phyloP scores from a whole-genome alignment of 352 stramenopile genomes.

The Pythium biforme region DNA sequence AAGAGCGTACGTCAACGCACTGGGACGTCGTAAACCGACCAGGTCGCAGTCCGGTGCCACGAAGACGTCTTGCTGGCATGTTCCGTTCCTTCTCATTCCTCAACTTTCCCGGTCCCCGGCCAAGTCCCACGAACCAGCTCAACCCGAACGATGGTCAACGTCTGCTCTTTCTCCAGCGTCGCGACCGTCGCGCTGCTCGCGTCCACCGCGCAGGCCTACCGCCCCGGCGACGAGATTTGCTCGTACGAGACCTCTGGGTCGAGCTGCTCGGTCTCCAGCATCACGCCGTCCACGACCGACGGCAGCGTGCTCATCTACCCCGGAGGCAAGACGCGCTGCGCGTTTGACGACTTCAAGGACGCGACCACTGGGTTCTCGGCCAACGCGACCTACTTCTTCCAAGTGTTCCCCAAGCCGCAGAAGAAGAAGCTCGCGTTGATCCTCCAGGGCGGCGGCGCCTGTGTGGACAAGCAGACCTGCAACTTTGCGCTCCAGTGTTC shows the following conservation, averaged over 20 bases:
- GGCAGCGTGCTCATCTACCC: slow-evolving; percentile 47
- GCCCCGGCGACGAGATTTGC: slow-evolving; percentile 23
- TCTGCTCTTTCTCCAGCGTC: not conserved
- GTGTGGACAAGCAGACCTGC: slow-evolving; percentile 53
- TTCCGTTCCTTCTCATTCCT: not conserved
- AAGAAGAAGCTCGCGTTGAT: slow-evolving; percentile 55
- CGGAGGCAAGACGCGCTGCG: slow-evolving; percentile 43
- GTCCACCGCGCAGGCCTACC: not conserved
- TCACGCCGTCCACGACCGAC: slow-evolving; percentile 29
- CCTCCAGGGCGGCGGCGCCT: slow-evolving; percentile 60
- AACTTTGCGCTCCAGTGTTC: slow-evolving; percentile 58
- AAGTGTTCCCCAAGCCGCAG: slow-evolving; percentile 54
- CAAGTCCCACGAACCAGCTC: not conserved
- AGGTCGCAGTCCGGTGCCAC: too few species aligned
- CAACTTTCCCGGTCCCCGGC: not conserved
- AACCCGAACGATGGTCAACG: not conserved
- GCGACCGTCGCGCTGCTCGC: not conserved
- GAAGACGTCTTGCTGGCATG: too few species aligned
- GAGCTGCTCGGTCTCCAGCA: slow-evolving; percentile 2
- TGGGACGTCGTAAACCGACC: not conserved
- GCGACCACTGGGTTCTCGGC: slow-evolving; percentile 25
- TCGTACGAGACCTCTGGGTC: not conserved
- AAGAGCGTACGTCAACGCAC: not conserved
- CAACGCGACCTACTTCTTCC: slow-evolving; percentile 61
- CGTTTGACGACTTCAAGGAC: slow-evolving; percentile 42